Percentiles rank a stretch among this genome's conserved stretches.
Conservation (phyloP, 768 basidiomycete species). For the Xerocomellus amylosporus region DNA sequence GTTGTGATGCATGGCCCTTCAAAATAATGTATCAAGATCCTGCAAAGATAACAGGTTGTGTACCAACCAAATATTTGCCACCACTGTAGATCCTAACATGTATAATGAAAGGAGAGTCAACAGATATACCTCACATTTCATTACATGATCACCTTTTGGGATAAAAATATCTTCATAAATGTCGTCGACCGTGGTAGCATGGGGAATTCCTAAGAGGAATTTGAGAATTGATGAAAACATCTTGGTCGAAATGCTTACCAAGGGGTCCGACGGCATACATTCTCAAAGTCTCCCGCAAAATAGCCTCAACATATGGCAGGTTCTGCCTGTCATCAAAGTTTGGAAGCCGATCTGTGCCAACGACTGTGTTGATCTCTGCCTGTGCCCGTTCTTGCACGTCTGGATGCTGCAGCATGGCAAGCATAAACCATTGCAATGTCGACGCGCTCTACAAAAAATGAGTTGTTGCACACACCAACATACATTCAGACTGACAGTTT, state of each 20-base stretch:
- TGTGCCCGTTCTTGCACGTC: conserved; percentile 32
- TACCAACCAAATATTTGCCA: conserved; percentile 22
- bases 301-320: conserved; percentile 32
- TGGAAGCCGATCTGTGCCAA: conserved; percentile 31
- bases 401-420: conserved; percentile 33
- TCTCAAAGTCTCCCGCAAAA: conserved; percentile 30
- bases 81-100: conserved; percentile 16
- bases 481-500: conserved; percentile 8
- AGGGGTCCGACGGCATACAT: conserved; percentile 27
- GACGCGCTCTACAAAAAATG: conserved; percentile 5
- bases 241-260: conserved; percentile 10
- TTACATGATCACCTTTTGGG: conserved; percentile 18
- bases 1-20: conserved; percentile 18
- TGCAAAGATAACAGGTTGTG: background rate
- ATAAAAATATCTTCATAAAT: conserved; percentile 21
- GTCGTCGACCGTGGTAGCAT: conserved; percentile 19
- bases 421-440: conserved; percentile 24
- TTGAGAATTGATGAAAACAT: background rate
- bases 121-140: background rate
- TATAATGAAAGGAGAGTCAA: background rate
- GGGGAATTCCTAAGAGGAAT: conserved; percentile 12
- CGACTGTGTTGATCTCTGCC: conserved; percentile 28
- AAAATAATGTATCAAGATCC: background rate
- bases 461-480: background rate
- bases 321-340: conserved; percentile 18